Base-by-base conservation (phyloP, 805 yeast genomes). In the Ogataea neopini region DNA sequence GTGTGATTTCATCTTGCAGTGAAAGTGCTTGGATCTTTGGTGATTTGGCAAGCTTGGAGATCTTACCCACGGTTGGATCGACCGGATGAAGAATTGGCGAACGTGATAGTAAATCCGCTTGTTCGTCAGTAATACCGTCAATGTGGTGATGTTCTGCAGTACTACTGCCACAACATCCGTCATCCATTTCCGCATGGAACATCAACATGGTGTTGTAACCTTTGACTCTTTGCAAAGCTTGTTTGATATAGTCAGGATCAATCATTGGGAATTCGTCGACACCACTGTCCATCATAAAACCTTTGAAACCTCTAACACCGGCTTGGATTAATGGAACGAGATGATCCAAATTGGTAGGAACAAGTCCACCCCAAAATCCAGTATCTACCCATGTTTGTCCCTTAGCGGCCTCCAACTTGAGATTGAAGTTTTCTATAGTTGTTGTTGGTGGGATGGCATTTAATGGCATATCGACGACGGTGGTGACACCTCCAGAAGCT, bases 401-500 rank as follows among this genome's bases (percentile, higher is more conserved):
- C 51, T 73, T 66, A 1, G 97, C 95, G 1, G 97, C 96, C 15
- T 76, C 71, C 50, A 89, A 73, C 63, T 91, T 91, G 53, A 79
- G 69, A 51, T 86, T 74, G 62, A 91, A 80, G 65, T 91, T 88
- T 48, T 77, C 79, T 11, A 91, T 70, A 1, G 86, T 88, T 1
- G 97, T 92, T 0, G 97, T 91, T 25, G 98, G 97, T 0, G 98
- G 98, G 40, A 91, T 83, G 3, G 97, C 96, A 67, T 91, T 91
- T 62, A 91, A 71, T 0, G 98, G 98, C 98, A 91, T 91, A 64
- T 91, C 98, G 15, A 91, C 78, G 15, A 91, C 95, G 0, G 97
- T 90, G 19, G 98, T 91, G 41, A 91, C 97, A 48, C 98, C 98
- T 14, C 98, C 98, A 10, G 91, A 76, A 0, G 96, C 96, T 0